Conservation (phyloP, 1,284 basidiomycete species). For the Cronartium ribicola region DNA sequence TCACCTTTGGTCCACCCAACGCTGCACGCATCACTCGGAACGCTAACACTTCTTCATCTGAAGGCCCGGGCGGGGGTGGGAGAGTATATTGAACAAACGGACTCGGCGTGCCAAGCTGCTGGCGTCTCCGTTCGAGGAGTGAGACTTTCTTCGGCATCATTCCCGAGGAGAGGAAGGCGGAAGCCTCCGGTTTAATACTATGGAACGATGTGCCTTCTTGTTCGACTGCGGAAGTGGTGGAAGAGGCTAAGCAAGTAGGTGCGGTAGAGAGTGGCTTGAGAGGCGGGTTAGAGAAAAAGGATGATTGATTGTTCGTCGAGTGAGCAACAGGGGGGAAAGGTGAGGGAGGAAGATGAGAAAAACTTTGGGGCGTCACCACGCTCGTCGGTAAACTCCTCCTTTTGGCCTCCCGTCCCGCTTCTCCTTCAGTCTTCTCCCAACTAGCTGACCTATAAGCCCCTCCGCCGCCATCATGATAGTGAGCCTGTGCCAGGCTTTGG, state of each 20-base stretch:
- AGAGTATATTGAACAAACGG: conserved; percentile 22
- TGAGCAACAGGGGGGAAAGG: conserved; percentile 6
- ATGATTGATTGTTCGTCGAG: conserved; percentile 7
- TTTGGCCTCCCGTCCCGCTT: conserved; percentile 31
- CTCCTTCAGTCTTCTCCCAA: conserved; percentile 21
- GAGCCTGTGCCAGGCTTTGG: conserved; percentile 11
- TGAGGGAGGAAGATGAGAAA: conserved; percentile 4
- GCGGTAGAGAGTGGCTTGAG: conserved; percentile 3
- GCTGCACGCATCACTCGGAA: conserved; percentile 31
- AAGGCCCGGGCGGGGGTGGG: neutral
- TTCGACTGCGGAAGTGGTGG: conserved; percentile 12
- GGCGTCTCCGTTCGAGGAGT: conserved; percentile 11
- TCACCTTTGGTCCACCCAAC: conserved; percentile 28
- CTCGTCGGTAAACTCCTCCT: conserved; percentile 33
- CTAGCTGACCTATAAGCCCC: conserved; percentile 4
- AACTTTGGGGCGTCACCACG: conserved; percentile 2
- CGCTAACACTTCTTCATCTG: conserved; percentile 26
- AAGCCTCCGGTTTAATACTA: conserved; percentile 36
- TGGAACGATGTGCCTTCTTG: conserved; percentile 20
- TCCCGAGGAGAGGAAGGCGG: conserved; percentile 34
- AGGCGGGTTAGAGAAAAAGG: conserved; percentile 4
- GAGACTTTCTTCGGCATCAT: conserved; percentile 23
- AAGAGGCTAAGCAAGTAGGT: conserved; percentile 2
- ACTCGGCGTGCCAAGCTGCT: conserved; percentile 12
- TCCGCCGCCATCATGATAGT: neutral